Conservation (phyloP, 2,329 filamentous ascomycete genomes). For the Apiospora arundinis region DNA sequence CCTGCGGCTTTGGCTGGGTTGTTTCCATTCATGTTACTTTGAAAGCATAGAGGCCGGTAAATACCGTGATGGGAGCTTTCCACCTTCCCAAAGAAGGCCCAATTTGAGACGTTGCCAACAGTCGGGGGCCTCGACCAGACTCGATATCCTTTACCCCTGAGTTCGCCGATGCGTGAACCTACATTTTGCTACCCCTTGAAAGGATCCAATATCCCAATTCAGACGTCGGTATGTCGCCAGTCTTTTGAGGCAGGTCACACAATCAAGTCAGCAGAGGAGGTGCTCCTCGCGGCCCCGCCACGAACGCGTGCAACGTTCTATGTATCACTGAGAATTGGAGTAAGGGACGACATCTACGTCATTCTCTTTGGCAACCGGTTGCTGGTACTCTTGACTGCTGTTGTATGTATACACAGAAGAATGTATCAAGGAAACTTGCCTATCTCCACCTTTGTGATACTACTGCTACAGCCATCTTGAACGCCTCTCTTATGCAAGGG, state of each 20-base stretch:
- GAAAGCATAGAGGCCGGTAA: neutral
- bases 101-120: neutral
- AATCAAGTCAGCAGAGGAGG: neutral
- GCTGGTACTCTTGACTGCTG: neutral
- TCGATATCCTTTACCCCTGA: neutral
- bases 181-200: neutral
- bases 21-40: too few species aligned
- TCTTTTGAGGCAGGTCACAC: neutral
- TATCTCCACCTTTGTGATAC: neutral
- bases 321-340: neutral
- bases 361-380: neutral
- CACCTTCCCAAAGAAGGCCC: neutral
- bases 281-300: neutral
- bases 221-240: neutral
- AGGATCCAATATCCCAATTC: too few species aligned
- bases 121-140: neutral
- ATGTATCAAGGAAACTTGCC: neutral
- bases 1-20: neutral
- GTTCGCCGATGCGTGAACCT: neutral
- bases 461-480: neutral
- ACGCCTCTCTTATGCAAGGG: slow-evolving; percentile 8
- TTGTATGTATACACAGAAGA: neutral
- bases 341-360: neutral
- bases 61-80: neutral
- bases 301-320: neutral